A percentile compares a stretch with the other conserved stretches of the same genome.
Conservation (phyloP, 768 basidiomycete genomes). For the Suillus decipiens region DNA sequence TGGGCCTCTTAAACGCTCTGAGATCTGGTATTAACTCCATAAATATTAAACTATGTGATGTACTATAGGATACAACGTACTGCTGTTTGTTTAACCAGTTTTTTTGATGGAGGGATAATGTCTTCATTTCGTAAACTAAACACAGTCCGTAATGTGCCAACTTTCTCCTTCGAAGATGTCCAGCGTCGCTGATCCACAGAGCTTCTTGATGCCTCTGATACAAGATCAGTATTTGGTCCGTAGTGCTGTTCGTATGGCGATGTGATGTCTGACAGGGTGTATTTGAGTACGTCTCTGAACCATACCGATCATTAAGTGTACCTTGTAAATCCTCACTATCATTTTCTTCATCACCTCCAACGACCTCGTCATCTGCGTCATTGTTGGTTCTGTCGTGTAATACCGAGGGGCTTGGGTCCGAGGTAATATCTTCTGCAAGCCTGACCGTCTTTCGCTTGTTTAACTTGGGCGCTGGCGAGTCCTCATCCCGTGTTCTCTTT, state of each 20-base stretch:
- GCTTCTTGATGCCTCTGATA: conserved; percentile 51
- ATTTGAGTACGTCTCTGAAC: neutral
- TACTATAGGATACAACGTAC: conserved; percentile 18
- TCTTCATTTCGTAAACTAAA: conserved; percentile 47
- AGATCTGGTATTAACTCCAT: conserved; percentile 40
- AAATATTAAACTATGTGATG: neutral
- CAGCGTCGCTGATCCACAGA: conserved; percentile 60
- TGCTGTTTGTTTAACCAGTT: conserved; percentile 24
- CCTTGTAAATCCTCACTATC: conserved; percentile 32
- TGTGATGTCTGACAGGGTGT: conserved; percentile 15
- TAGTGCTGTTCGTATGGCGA: conserved; percentile 77
- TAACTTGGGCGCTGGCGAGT: conserved; percentile 51
- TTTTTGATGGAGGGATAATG: conserved; percentile 31
- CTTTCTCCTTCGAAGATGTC: conserved; percentile 48
- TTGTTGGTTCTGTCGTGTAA: conserved; percentile 7
- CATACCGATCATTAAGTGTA: conserved; percentile 10
- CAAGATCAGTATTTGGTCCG: conserved; percentile 53
- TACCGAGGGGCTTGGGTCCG: conserved; percentile 14
- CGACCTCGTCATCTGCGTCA: conserved; percentile 28
- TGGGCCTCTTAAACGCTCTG: conserved; percentile 55
- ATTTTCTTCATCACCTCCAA: conserved; percentile 30
- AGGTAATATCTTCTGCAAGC: conserved; percentile 28
- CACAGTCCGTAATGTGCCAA: conserved; percentile 56
- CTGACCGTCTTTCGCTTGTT: conserved; percentile 61
- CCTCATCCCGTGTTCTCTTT: conserved; percentile 53